Base-by-base conservation (phyloP, 139 green algal species). In the Trebouxia sp. region DNA sequence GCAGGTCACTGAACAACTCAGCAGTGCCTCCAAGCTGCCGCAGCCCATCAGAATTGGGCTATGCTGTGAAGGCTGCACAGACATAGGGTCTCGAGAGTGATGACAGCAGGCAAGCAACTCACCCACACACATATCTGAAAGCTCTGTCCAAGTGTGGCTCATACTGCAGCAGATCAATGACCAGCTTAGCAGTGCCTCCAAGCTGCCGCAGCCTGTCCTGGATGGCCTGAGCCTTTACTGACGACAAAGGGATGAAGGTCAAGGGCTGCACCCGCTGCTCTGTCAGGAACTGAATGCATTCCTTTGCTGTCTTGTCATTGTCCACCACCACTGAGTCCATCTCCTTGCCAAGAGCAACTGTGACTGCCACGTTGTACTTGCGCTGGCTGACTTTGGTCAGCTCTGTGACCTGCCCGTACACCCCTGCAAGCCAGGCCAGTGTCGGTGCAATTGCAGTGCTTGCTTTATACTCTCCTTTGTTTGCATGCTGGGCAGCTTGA, bases 321-420 rank as follows among this genome's bases (percentile, higher is more conserved):
- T 97, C 92, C 43, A 97, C 92, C 28, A 98, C 86, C 47, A 99
- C 86, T 11, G 85, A 89, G 87, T 99, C 96, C 82, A 98, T 91
- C 76, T 98, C 83, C 6, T 82, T 84, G 30, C 93, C 94, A 87
- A 98, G 89, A 38, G 89, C 92, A 65, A 98, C 93, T 10, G 91
- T 86, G 66, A 98, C 79, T 6, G 96, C 96, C 74, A 98, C 74
- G 74, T 95, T 90, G 88, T 97, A 98, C 78, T 90, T 89, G 7
- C 83, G 80, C 76, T 96, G 86, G 1, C 86, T 90, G 14, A 96
- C 89, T 51, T 89, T 87, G 43, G 89, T 91, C 78, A 98, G 88
- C 35, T 97, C 89, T 3, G 86, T 90, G 80, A 98, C 82, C n/a
- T 90, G 88, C 0, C 96, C 96, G 70, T 93, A 86, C 35, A 98